These are phyloP conservation scores for Acanthamoeba triangularis DNA, from an alignment of 208 protist species.

Conservation along the genomic window DNA sequence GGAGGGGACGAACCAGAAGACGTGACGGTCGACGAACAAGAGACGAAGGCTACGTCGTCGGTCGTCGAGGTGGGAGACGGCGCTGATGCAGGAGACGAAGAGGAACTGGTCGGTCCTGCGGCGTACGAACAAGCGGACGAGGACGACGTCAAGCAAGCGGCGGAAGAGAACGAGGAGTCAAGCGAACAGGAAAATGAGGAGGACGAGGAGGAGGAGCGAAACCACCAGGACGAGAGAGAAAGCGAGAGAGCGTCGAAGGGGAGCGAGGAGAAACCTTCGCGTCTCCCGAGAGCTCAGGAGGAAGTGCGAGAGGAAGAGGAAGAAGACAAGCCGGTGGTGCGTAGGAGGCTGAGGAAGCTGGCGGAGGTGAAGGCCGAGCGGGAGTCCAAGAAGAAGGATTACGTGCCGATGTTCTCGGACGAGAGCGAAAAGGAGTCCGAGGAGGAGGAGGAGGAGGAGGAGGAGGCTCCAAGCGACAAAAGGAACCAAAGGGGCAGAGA, in stretches of 20 bases:
- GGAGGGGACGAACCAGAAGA: background rate
- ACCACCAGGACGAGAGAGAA: background rate
- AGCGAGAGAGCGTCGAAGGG: background rate
- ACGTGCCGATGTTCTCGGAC: background rate
- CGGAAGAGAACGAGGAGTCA: background rate
- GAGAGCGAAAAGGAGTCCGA: slow-evolving; percentile 15
- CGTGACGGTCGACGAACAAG: background rate
- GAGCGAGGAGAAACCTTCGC: background rate
- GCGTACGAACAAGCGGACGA: background rate
- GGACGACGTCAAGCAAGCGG: background rate
- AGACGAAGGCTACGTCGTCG: no score
- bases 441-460: slow-evolving; percentile 26
- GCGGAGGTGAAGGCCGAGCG: slow-evolving; percentile 1
- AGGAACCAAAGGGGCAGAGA: background rate
- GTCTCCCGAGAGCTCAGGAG: background rate
- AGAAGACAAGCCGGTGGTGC: slow-evolving; percentile 8
- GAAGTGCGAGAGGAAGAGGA: background rate
- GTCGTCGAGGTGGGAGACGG: no score
- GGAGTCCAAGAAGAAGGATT: background rate
- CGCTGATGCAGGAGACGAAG: no score
- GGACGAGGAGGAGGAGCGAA: background rate
- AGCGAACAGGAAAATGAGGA: background rate
- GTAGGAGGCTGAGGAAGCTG: slow-evolving; percentile 4
- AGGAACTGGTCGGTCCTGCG: background rate
- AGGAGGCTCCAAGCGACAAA: background rate